A percentile compares a stretch with the other conserved stretches of the same genome.
Conservation (phyloP, 345 rosid genomes). For the Citropsis articulata region DNA sequence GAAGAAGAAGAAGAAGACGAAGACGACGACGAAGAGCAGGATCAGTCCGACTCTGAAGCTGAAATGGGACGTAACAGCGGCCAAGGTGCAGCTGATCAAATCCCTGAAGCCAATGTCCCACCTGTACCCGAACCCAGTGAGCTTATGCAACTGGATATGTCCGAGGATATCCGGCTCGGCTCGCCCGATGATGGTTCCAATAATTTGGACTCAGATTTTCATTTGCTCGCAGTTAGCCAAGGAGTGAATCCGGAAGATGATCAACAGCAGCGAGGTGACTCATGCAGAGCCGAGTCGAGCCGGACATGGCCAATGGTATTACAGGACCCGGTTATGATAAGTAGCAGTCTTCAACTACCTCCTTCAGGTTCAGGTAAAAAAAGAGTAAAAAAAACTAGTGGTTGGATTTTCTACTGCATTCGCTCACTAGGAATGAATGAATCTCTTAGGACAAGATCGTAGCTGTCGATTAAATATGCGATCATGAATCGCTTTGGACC, state of each 20-base stretch:
- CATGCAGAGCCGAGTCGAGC: constrained; percentile 44
- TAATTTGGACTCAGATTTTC: constrained; percentile 59
- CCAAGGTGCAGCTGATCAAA: constrained; percentile 12
- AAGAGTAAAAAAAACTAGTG: background rate
- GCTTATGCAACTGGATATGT: constrained; percentile 73
- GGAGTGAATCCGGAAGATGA: constrained; percentile 18
- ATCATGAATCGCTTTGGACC: background rate
- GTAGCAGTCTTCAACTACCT: constrained; percentile 24
- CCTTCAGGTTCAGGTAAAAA: constrained; percentile 51
- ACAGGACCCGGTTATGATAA: constrained; percentile 25
- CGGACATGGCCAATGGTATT: constrained; percentile 44
- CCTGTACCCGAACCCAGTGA: constrained; percentile 52
- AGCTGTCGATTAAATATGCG: background rate
- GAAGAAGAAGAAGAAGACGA: constrained; percentile 12
- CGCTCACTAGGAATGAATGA: background rate
- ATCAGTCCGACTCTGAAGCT: constrained; percentile 34
- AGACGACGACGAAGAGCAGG: constrained; percentile 32
- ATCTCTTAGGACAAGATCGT: background rate
- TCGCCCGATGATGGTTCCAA: constrained; percentile 80
- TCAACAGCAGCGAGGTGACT: constrained; percentile 33
- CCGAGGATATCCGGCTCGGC: constrained; percentile 74
- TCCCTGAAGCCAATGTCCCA: constrained; percentile 13
- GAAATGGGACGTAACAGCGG: constrained; percentile 35
- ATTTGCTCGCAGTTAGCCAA: constrained; percentile 30
- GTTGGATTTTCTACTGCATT: background rate